phyloP scores from a whole-genome alignment of 179 eudicot species.

The Corrigiola litoralis region DNA sequence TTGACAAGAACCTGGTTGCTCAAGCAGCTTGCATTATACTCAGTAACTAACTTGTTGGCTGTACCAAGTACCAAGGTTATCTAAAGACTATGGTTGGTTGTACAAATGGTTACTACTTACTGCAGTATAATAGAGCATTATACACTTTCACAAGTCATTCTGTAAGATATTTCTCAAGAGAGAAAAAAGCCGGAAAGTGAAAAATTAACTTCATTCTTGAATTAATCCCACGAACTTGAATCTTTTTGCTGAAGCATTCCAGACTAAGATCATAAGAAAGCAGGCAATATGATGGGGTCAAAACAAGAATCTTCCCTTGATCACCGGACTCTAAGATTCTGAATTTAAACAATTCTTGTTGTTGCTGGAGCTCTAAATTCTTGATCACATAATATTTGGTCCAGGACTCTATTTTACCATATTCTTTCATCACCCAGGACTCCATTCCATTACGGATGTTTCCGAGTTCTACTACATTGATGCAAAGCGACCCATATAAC shows the following conservation, averaged over 20 bases:
- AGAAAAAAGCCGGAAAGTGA: neutral
- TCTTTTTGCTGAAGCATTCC: neutral
- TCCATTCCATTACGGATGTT: neutral
- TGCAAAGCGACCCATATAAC: conserved; percentile 7
- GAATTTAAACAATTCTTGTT: neutral
- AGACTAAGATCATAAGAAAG: neutral
- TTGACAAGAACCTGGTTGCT: too few relatives aligned
- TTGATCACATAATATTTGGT: neutral
- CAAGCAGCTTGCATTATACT: too few relatives aligned
- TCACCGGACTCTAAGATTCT: neutral
- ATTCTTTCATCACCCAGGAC: conserved; percentile 17
- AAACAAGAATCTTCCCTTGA: neutral
- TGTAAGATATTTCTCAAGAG: neutral
- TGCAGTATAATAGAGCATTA: too few relatives aligned
- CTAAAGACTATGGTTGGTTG: too few relatives aligned
- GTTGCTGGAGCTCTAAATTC: neutral
- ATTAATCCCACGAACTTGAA: neutral
- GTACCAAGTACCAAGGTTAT: too few relatives aligned
- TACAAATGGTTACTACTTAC: too few relatives aligned
- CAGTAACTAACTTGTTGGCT: too few relatives aligned
- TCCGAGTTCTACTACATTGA: neutral
- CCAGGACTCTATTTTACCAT: conserved; percentile 1
- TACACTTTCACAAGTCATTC: neutral
- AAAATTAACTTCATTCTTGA: neutral
- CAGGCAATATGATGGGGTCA: neutral